phyloP scores from a whole-genome alignment of 1,139 yeast species.

The Taiozyma sp. region DNA sequence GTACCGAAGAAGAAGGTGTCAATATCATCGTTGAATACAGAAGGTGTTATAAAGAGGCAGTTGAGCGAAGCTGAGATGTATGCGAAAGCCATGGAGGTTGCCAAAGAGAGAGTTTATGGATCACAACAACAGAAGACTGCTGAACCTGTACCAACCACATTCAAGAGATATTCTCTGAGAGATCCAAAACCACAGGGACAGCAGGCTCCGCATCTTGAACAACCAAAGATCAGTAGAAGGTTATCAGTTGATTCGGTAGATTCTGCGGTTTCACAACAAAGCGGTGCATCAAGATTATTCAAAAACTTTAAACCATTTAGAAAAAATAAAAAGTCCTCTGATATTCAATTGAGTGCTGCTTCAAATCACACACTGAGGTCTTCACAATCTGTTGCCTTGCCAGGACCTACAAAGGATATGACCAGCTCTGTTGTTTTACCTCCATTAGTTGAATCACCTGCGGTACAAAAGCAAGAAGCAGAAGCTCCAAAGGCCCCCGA shows the following conservation, averaged over 20 bases:
- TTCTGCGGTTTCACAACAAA: background rate
- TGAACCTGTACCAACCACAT: background rate
- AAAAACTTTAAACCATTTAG: background rate
- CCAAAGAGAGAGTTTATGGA: slow-evolving; percentile 7
- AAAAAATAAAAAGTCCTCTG: background rate
- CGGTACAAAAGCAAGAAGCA: background rate
- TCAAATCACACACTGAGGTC: background rate
- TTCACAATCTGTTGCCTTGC: background rate
- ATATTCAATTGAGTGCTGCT: background rate
- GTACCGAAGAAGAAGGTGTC: background rate
- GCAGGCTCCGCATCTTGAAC: background rate
- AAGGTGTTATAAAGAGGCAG: background rate
- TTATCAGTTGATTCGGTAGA: background rate
- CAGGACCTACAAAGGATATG: background rate
- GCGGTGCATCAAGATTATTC: background rate
- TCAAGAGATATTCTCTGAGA: slow-evolving; percentile 1
- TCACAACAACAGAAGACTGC: background rate
- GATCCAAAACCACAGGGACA: background rate
- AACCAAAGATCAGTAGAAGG: background rate
- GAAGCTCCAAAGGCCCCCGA: background rate
- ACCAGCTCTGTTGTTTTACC: background rate
- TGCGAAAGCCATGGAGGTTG: slow-evolving; percentile 8
- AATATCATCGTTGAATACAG: background rate
- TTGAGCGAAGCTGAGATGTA: slow-evolving; percentile 8
- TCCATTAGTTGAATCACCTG: background rate